Percentiles rank a stretch among this genome's conserved stretches.
These are phyloP conservation scores for Backusella psychrophila DNA, from an alignment of 192 early-diverging fungal species.

Conservation along the genomic window DNA sequence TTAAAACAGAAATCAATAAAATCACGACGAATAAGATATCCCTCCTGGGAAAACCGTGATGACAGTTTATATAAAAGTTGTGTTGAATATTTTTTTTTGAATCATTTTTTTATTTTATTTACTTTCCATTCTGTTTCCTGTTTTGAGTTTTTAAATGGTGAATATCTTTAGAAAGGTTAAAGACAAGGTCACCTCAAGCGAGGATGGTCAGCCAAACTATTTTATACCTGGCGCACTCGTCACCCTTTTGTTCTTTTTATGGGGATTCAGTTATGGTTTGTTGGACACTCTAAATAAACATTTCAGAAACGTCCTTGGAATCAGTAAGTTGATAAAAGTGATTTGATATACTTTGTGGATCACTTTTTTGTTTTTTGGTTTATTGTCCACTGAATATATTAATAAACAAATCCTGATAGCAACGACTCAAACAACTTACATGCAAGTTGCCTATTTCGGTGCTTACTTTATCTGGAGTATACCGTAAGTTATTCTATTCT, in stretches of 20 bases:
- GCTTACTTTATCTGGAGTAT: constrained; percentile 31
- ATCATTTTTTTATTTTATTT: background rate
- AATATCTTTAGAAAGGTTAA: background rate
- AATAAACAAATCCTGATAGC: background rate
- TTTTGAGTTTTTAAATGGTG: background rate
- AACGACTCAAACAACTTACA: constrained; percentile 29
- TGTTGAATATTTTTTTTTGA: background rate
- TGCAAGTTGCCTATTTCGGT: constrained; percentile 41
- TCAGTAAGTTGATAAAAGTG: constrained; percentile 16
- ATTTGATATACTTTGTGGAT: background rate
- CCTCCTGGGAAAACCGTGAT: background rate
- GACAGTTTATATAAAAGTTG: background rate
- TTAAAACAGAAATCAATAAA: background rate
- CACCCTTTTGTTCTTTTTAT: constrained; percentile 36
- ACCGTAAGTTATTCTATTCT: constrained; percentile 23
- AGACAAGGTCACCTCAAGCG: background rate
- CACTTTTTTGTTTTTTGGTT: background rate
- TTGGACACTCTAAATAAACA: constrained; percentile 38
- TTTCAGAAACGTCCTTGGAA: constrained; percentile 31
- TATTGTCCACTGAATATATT: background rate
- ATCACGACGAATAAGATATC: background rate
- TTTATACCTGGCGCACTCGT: constrained; percentile 28
- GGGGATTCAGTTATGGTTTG: constrained; percentile 38
- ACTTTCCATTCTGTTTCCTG: background rate
- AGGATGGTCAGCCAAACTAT: constrained; percentile 13